Base-by-base conservation (phyloP, 148 eudicot species). In the Rhododendron ferrugineum region DNA sequence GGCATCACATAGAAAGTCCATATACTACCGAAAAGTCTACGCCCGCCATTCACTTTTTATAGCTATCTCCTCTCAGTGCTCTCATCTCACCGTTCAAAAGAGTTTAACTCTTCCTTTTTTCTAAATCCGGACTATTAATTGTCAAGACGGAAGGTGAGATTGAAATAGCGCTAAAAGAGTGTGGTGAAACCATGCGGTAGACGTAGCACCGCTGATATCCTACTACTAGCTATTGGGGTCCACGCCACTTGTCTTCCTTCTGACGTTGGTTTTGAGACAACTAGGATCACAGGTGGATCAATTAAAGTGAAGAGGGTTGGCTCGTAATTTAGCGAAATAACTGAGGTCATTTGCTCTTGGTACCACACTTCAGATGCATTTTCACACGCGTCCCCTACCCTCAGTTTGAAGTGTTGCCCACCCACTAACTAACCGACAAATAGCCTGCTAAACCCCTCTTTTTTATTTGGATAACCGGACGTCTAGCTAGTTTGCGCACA, bases 141-240 rank as follows among this genome's bases (percentile, higher is more conserved):
- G 8, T 0, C 44, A 0, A 40, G 7, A 6, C 6, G 1, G 1
- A 40, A 40, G 0, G 6, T 40, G 7, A 40, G 6, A 40, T 5
- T 40, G 6, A 40, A 8, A 40, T 40, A 40, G 8, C 1, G 6
- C 1, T 6, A 8, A 40, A 40, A 40, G 6, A 40, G 44, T 6
- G 44, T 5, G 7, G 44, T 40, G 6, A 40, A 40, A 40, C 44
- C 8, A 8, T 40, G 44, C 7, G 6, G 44, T 40, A 0, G 7
- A 40, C 1, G 6, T 40, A 40, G 6, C 7, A 40, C 8, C 0
- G 8, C 7, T 40, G 42, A 5, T 40, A 6, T 40, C 6, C 44
- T 40, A 6, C 1, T 5, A 3, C 16, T 4, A 15, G 18, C 64
- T 20, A 58, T 64, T 4, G n/a, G 13, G 11, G 70, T 64, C 70